Conservation (phyloP, 805 yeast species). For the Candida patagonica region DNA sequence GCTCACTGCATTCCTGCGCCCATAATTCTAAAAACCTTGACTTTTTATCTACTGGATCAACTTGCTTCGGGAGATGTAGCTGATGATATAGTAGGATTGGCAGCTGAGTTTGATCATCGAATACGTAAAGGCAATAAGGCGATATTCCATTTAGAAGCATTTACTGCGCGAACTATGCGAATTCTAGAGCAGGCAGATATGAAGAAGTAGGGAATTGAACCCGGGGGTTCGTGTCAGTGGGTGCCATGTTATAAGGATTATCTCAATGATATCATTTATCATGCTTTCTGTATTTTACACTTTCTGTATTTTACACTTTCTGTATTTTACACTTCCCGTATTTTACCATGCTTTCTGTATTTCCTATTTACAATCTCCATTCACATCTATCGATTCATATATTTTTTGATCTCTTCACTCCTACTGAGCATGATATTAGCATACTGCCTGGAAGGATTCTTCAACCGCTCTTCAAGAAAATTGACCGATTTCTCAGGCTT, state of each 20-base stretch:
- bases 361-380: constrained; percentile 1
- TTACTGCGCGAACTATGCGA: constrained; percentile 81
- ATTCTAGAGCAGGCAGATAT: constrained; percentile 36
- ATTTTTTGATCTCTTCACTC: constrained; percentile 45
- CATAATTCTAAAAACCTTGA: constrained; percentile 57
- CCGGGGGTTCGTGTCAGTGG: too few relatives aligned
- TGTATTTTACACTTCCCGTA: background rate
- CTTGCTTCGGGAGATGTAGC: constrained; percentile 18
- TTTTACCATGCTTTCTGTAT: background rate
- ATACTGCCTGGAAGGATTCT: constrained; percentile 58
- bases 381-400: constrained; percentile 33
- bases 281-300: too few relatives aligned
- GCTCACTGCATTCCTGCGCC: constrained; percentile 92
- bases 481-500: constrained; percentile 40
- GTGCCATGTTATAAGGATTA: background rate
- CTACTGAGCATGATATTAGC: constrained; percentile 44
- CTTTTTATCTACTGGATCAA: constrained; percentile 27
- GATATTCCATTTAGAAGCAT: constrained; percentile 92
- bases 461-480: constrained; percentile 43
- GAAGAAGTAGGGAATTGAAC: background rate
- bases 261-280: background rate
- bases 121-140: constrained; percentile 78
- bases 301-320: too few relatives aligned
- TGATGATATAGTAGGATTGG: constrained; percentile 39
- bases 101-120: constrained; percentile 68